A percentile compares a stretch with the other conserved stretches of the same genome.
Conservation (phyloP, 176 grass and related monocot genomes). For the Avena atlantica region DNA sequence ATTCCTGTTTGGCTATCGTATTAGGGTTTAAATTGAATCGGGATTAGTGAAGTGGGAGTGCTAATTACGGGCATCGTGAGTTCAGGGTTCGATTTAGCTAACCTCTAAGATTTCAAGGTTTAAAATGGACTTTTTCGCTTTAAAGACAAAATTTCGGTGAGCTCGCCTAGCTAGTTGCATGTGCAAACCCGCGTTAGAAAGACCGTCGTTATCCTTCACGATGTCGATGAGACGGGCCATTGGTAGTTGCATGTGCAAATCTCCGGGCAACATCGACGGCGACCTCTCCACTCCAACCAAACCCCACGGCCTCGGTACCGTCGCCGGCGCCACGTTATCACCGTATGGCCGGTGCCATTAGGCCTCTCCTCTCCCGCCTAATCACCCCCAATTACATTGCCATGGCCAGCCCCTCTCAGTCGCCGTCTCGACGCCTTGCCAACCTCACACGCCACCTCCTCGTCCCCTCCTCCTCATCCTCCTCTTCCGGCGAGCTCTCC, state of each 20-base stretch:
- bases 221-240: background rate
- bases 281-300: constrained; percentile 6
- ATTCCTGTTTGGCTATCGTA: too few relatives aligned
- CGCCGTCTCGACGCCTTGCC: constrained; percentile 43
- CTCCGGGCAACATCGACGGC: background rate
- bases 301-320: background rate
- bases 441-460: constrained; percentile 49
- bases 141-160: background rate
- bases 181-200: background rate
- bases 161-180: background rate
- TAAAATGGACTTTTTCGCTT: too few relatives aligned
- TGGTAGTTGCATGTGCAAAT: background rate
- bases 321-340: constrained; percentile 29
- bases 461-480: background rate
- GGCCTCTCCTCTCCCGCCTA: constrained; percentile 46
- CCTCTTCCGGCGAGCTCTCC: constrained; percentile 47
- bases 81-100: too few relatives aligned
- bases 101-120: too few relatives aligned
- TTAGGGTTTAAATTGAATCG: too few relatives aligned
- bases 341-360: constrained; percentile 34
- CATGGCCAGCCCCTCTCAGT: constrained; percentile 37
- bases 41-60: too few relatives aligned
- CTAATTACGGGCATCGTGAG: too few relatives aligned
- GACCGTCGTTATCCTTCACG: background rate
- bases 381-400: constrained; percentile 28